These are phyloP conservation scores for Salix udensis DNA, from an alignment of 345 rosid species.

Conservation along the genomic window DNA sequence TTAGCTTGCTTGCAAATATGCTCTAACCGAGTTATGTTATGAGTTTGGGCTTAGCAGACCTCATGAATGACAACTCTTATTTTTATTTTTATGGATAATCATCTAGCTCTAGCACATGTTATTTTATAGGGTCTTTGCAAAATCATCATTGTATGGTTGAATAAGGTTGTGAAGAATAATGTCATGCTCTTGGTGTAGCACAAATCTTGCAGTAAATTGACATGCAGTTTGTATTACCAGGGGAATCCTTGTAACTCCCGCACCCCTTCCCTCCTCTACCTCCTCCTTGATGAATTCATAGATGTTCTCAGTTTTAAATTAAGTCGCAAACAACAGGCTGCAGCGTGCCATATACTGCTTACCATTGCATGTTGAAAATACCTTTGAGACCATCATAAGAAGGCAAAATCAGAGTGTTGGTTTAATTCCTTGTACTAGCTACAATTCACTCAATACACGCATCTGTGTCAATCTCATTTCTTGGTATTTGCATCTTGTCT, in stretches of 20 bases:
- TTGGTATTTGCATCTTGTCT: background rate
- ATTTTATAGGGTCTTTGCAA: background rate
- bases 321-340: no score
- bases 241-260: background rate
- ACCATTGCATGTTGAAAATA: background rate
- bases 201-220: background rate
- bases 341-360: background rate
- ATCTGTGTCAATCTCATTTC: background rate
- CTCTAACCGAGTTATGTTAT: background rate
- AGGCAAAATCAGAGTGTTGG: background rate
- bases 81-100: background rate
- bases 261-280: background rate
- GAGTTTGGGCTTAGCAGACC: background rate
- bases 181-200: background rate
- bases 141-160: background rate
- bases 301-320: background rate
- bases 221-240: background rate
- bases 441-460: background rate
- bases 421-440: background rate
- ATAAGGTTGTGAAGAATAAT: background rate
- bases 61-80: background rate
- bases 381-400: background rate
- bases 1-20: conserved; percentile 2
- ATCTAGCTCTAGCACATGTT: background rate
- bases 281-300: background rate